Evolutionary conservation across 2,329 filamentous ascomycete genomes (phyloP).

Genomic region (Aspergillus flavus): DNA sequence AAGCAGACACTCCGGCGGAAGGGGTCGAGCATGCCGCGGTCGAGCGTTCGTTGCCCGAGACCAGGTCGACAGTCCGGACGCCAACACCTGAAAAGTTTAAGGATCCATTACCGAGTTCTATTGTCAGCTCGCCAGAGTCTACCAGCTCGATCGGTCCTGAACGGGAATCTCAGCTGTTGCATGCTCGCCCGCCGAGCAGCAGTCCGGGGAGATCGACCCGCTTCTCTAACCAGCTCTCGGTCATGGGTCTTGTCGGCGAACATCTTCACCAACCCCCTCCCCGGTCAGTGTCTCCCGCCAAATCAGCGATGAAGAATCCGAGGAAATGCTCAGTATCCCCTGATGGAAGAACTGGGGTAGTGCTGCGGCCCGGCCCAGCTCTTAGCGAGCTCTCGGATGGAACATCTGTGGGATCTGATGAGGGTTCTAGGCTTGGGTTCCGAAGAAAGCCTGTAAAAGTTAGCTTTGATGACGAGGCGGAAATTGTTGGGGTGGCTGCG

Average conservation of each 20-base stretch:
- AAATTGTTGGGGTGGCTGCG: constrained; percentile 50
- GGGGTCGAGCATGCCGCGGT: background rate
- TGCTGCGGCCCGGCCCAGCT: constrained; percentile 34
- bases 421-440: constrained; percentile 41
- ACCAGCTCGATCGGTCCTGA: constrained; percentile 20
- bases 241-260: constrained; percentile 48
- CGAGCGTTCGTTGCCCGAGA: constrained; percentile 11
- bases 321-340: constrained; percentile 47
- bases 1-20: constrained; percentile 17
- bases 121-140: constrained; percentile 25
- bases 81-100: constrained; percentile 17
- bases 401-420: constrained; percentile 52
- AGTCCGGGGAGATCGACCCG: constrained; percentile 60
- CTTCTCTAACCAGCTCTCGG: constrained; percentile 56
- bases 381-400: constrained; percentile 61
- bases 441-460: constrained; percentile 60
- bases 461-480: constrained; percentile 68
- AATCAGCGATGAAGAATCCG: constrained; percentile 63
- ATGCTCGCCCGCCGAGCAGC: constrained; percentile 42
- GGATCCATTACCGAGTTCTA: constrained; percentile 17
- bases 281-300: constrained; percentile 62
- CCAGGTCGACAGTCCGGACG: constrained; percentile 8
- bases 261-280: constrained; percentile 60
- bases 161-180: constrained; percentile 20
- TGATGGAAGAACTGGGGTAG: constrained; percentile 29